Percentiles rank a stretch among this genome's conserved stretches.
phyloP scores from a whole-genome alignment of 1,284 basidiomycete species.

The Coriolopsis trogii region DNA sequence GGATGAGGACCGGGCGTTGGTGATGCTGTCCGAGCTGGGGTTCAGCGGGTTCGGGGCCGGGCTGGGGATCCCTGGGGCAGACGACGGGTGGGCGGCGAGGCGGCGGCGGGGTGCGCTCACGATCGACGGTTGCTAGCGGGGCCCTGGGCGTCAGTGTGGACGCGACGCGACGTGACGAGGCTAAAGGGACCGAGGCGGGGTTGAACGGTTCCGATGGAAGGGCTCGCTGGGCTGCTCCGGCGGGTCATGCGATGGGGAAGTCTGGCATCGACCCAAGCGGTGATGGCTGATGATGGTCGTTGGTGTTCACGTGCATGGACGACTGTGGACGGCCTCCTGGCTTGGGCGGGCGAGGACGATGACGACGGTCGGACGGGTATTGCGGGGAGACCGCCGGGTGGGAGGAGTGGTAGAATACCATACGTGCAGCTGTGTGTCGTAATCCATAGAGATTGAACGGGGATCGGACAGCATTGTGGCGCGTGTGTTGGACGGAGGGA shows the following conservation, averaged over 20 bases:
- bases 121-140: background rate
- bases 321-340: slow-evolving; percentile 8
- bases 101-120: slow-evolving; percentile 5
- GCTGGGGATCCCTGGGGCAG: too few relatives aligned
- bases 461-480: background rate
- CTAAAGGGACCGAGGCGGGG: slow-evolving; percentile 16
- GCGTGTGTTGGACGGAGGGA: slow-evolving; percentile 7
- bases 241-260: too few relatives aligned
- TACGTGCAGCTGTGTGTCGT: slow-evolving; percentile 11
- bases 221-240: slow-evolving; percentile 2
- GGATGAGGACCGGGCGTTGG: slow-evolving; percentile 25
- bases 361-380: slow-evolving; percentile 9
- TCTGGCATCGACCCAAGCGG: too few relatives aligned
- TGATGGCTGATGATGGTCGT: slow-evolving; percentile 8
- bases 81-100: too few relatives aligned
- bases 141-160: background rate
- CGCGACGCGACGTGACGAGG: background rate
- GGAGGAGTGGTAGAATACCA: slow-evolving; percentile 4
- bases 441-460: slow-evolving; percentile 5
- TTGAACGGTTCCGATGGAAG: slow-evolving; percentile 22
- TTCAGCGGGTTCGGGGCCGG: background rate
- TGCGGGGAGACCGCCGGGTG: background rate
- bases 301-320: slow-evolving; percentile 23
- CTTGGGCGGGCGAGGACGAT: background rate
- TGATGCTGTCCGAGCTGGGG: slow-evolving; percentile 42